phyloP scores from a whole-genome alignment of 2,329 filamentous ascomycete genomes.

The Paraphaeosphaeria minitans region DNA sequence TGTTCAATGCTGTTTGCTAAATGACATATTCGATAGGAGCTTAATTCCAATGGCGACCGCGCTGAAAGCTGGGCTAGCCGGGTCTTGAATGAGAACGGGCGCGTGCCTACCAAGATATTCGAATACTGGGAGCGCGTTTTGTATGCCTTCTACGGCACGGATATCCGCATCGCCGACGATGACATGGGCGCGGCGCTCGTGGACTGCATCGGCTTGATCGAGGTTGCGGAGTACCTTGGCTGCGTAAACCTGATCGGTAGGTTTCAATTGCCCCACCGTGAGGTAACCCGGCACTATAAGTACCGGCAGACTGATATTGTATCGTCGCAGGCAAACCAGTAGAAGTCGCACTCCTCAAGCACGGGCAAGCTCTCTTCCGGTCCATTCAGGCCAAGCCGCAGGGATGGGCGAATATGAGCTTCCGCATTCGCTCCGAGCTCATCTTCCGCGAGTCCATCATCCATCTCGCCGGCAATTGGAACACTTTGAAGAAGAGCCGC shows the following conservation, averaged over 20 bases:
- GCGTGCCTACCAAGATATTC: slow-evolving; percentile 33
- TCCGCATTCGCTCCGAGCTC: slow-evolving; percentile 52
- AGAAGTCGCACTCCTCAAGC: slow-evolving; percentile 54
- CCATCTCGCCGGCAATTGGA: slow-evolving; percentile 52
- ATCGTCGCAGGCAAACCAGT: slow-evolving; percentile 43
- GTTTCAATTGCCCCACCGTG: neutral
- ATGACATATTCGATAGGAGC: slow-evolving; percentile 32
- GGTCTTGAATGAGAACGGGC: slow-evolving; percentile 45
- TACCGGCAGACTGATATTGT: neutral
- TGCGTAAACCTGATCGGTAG: slow-evolving; percentile 48
- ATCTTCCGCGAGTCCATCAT: slow-evolving; percentile 54
- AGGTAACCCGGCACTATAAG: neutral
- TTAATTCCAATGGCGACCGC: slow-evolving; percentile 41
- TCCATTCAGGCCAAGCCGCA: slow-evolving; percentile 51
- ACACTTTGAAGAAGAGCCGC: slow-evolving; percentile 18
- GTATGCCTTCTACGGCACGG: slow-evolving; percentile 53
- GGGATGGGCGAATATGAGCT: slow-evolving; percentile 54
- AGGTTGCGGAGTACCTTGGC: slow-evolving; percentile 54
- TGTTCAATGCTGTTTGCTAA: neutral
- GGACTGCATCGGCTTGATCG: slow-evolving; percentile 49
- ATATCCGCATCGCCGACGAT: slow-evolving; percentile 48
- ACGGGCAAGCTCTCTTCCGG: slow-evolving; percentile 53
- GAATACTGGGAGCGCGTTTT: slow-evolving; percentile 52
- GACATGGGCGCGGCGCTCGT: slow-evolving; percentile 48
- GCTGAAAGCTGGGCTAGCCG: slow-evolving; percentile 22